These are phyloP conservation scores for Picea abies DNA, from an alignment of 83 land plant species.

Conservation along the genomic window DNA sequence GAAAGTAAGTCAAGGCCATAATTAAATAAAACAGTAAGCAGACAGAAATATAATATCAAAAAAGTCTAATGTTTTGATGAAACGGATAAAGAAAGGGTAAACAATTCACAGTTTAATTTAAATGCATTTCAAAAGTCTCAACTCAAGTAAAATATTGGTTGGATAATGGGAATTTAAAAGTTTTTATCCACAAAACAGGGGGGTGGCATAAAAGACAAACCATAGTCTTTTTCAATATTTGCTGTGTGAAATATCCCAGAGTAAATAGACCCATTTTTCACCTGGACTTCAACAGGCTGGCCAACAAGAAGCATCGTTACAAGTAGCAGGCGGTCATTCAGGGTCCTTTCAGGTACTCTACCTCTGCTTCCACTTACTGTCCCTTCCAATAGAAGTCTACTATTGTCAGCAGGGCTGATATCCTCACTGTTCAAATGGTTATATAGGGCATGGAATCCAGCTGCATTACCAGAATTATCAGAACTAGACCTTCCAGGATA, in stretches of 20 bases:
- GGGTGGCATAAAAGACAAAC: slow-evolving; percentile 39
- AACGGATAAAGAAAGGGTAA: not conserved
- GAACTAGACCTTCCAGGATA: slow-evolving; percentile 36
- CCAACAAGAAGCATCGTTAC: slow-evolving; percentile 77
- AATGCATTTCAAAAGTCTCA: slow-evolving; percentile 1
- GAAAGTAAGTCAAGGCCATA: not conserved
- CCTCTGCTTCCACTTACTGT: slow-evolving; percentile 15
- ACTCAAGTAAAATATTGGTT: not conserved
- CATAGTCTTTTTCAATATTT: slow-evolving; percentile 56
- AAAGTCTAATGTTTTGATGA: not conserved
- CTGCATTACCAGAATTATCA: slow-evolving; percentile 28
- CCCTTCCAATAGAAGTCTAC: slow-evolving; percentile 14
- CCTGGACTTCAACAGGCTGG: slow-evolving; percentile 90
- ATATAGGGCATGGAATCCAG: slow-evolving; percentile 14
- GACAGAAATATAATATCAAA: not conserved
- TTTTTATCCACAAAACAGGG: not conserved
- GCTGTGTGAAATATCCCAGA: slow-evolving; percentile 92
- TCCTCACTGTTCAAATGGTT: slow-evolving; percentile 16
- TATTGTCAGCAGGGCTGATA: not conserved
- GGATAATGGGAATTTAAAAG: not conserved
- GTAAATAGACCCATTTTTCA: slow-evolving; percentile 82
- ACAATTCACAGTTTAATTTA: not conserved
- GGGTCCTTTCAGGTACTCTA: slow-evolving; percentile 18
- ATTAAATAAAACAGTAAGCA: not conserved
- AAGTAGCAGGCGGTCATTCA: slow-evolving; percentile 55